Base-by-base conservation (phyloP, 371 early-diverging fungal genomes). In the Haplosporangium sp. region DNA sequence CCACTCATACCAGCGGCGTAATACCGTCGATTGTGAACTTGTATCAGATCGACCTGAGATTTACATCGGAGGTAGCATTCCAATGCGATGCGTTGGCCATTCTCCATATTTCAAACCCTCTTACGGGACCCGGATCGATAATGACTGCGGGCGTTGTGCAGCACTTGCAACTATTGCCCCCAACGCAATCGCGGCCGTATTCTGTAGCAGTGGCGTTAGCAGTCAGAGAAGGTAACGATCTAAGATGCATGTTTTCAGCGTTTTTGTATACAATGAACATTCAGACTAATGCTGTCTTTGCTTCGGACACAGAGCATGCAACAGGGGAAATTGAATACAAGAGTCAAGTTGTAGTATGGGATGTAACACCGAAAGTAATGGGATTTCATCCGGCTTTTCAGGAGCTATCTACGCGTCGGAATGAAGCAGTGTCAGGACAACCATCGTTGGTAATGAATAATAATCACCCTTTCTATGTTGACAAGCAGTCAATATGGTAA, bases 371-470 rank as follows among this genome's bases (percentile, higher is more conserved):
- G 13, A 79, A 68, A 36, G 21, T 72, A 1, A 54, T 72, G 47
- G 73, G 79, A 10, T 79, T 79, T 54, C 79, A 79, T 53, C 62
- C 73, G 4, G 79, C 79, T 21, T 79, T 79, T 14, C 79, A 79
- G 38, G 79, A 72, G 37, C 58, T 79, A 18, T 79, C 79, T 8
- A 79, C 79, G 5, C 79, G 79, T 18, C 62, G 79, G 40, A 79
- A 67, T 29, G 79, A 79, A n/a, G 79, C 69, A 6, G 58, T 64
- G 5, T 56, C 79, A 23, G 79, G 79, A 60, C 79, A 79, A n/a
- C 64, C 69, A 0, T 68, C 69, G 37, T 29, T 79, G 60, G 79
- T 79, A 61, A 52, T 29, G 54, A 13, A 42, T 16, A 18, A 50
- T 9, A 18, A 7, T 50, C 20, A 0, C 14, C 20, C 9, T 47